Conservation (phyloP, 1,139 yeast genomes). For the Kodamaea ohmeri region DNA sequence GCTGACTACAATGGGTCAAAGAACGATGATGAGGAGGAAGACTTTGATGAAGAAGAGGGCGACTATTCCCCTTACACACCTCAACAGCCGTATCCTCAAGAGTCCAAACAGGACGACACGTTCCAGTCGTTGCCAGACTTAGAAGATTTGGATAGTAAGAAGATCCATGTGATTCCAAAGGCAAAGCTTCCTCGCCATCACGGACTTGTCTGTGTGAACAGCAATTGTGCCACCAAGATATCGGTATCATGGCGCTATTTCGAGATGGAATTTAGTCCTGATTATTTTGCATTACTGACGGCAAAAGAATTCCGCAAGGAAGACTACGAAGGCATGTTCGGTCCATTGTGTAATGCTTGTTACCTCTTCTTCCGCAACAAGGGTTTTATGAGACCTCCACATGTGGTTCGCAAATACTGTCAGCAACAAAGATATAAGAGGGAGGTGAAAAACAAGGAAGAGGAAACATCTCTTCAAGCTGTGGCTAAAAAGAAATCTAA, state of each 20-base stretch:
- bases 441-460: constrained; percentile 31
- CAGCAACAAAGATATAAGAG: constrained; percentile 46
- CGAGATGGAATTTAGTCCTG: constrained; percentile 42
- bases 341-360: constrained; percentile 52
- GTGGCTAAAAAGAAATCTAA: constrained; percentile 20
- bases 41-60: constrained; percentile 14
- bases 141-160: constrained; percentile 46
- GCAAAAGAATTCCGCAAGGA: constrained; percentile 41
- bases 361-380: constrained; percentile 45
- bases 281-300: constrained; percentile 37
- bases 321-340: constrained; percentile 49
- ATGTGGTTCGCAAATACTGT: constrained; percentile 46
- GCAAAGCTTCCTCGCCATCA: constrained; percentile 40
- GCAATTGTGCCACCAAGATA: constrained; percentile 42
- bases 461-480: constrained; percentile 16
- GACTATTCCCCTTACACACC: constrained; percentile 44
- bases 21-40: constrained; percentile 13
- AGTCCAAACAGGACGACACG: constrained; percentile 15
- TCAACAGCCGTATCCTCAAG: constrained; percentile 33
- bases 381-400: constrained; percentile 53
- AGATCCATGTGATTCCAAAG: constrained; percentile 43
- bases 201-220: constrained; percentile 43
- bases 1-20: constrained; percentile 31
- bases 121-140: constrained; percentile 44
- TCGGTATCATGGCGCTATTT: constrained; percentile 49